phyloP scores from a whole-genome alignment of 768 basidiomycete species.

The Mycena latifolia region DNA sequence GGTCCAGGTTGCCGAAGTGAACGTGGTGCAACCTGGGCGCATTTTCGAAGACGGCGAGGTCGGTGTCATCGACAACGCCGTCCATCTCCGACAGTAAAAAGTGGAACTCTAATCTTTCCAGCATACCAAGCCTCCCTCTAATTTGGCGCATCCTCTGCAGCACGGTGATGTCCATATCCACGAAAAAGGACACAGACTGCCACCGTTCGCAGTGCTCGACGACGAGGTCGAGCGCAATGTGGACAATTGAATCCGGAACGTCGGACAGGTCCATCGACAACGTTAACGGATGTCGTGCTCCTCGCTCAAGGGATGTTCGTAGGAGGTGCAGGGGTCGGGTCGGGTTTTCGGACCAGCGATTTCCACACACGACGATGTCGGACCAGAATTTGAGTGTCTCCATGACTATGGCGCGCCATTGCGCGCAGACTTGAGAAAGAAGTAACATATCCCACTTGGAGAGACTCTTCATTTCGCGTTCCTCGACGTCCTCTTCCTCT shows the following conservation, averaged over 20 bases:
- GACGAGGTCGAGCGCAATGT: background rate
- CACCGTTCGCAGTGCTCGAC: background rate
- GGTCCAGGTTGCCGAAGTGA: background rate
- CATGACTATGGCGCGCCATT: too few relatives aligned
- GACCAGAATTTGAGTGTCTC: background rate
- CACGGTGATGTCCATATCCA: background rate
- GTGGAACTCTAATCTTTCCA: background rate
- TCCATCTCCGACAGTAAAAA: too few relatives aligned
- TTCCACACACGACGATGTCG: background rate
- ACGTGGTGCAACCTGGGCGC: background rate
- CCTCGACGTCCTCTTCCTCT: too few relatives aligned
- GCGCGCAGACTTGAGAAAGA: too few relatives aligned
- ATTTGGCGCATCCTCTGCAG: background rate
- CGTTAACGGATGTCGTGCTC: background rate
- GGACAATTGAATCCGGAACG: background rate
- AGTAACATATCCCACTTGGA: background rate
- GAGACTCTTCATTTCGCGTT: background rate
- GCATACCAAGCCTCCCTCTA: background rate
- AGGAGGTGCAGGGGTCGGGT: background rate
- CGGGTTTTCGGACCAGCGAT: background rate
- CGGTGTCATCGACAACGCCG: background rate
- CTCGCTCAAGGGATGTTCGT: too few relatives aligned
- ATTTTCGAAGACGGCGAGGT: background rate
- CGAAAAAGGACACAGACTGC: background rate
- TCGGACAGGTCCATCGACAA: background rate